Conservation (phyloP, 2,329 filamentous ascomycete genomes). For the Periconia sp. region DNA sequence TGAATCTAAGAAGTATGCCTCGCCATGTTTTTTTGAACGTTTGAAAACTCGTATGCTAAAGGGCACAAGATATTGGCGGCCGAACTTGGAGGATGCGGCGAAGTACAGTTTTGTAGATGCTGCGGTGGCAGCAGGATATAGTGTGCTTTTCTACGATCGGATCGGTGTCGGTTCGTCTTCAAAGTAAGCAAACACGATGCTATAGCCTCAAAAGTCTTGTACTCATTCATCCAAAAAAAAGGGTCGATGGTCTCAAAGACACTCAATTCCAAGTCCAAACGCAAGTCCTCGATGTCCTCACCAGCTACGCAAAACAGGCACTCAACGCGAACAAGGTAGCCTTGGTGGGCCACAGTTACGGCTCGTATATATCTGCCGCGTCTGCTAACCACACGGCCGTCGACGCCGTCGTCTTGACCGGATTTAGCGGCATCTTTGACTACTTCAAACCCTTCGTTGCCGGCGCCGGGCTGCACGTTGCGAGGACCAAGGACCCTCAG, state of each 20-base stretch:
- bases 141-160: conserved; percentile 1
- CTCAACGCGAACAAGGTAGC: conserved; percentile 1
- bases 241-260: background rate
- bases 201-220: background rate
- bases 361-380: conserved; percentile 3
- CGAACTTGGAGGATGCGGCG: background rate
- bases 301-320: background rate
- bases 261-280: background rate
- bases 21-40: no score
- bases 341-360: conserved; percentile 7
- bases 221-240: background rate
- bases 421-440: conserved; percentile 5
- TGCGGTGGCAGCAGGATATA: conserved; percentile 5
- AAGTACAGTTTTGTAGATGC: background rate
- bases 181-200: conserved; percentile 4
- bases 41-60: no score
- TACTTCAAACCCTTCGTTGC: conserved; percentile 1
- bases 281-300: background rate
- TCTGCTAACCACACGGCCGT: conserved; percentile 4
- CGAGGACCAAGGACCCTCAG: conserved; percentile 2
- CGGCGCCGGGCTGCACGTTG: background rate
- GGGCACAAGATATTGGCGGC: background rate
- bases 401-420: conserved; percentile 5
- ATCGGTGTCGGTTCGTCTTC: conserved; percentile 4
- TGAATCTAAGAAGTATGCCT: background rate